Evolutionary conservation across 2,329 filamentous ascomycete genomes (phyloP), one percentile per base, ranked within the genome.

Genomic region (Penicillium psychrosexuale): DNA sequence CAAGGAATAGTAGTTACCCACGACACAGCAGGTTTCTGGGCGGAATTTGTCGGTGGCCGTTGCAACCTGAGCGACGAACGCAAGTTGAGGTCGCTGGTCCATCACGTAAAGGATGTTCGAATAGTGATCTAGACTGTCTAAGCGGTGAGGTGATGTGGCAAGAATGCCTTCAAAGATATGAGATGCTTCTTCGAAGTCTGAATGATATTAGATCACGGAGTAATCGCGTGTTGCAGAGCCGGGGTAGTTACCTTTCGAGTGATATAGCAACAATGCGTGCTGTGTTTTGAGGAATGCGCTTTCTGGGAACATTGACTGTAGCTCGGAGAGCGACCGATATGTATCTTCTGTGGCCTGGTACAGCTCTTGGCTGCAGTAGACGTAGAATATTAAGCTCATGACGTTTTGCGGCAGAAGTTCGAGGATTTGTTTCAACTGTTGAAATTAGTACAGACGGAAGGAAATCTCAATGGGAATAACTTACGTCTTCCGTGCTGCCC

Each of bases 101-200:
- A 97, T 88, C 30, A 99, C 93, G 69, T 97, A 97, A 44, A 99
- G 83, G 19, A 97, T 96, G 67, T 99, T 99, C 34, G 92, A 97
- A 73, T 97, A 99, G 68, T 96, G 90, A 67, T 99, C 94, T 17
- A 99, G 82, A 3, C 89, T 89, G 70, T 99, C 94, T 17, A 99
- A 84, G 7, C 94, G 82, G 60, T 85, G 79, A 1, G 84, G 84
- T 47, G 84, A 79, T 72, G 77, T 88, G 77, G 62, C 85, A 76
- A 81, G 79, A 22, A 97, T 81, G 63, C 91, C 85, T 62, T 82
- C 80, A 61, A 86, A 86, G 34, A 87, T 81, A 19, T 78, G 72
- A 51, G 85, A 84, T 27, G 85, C 84, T 62, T 82, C 78, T 43
- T 87, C 84, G 58, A 85, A 86, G 58, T 88, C 84, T 74, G 36